Base-by-base conservation (phyloP, 345 rosid genomes). In the Trapa incisa region DNA sequence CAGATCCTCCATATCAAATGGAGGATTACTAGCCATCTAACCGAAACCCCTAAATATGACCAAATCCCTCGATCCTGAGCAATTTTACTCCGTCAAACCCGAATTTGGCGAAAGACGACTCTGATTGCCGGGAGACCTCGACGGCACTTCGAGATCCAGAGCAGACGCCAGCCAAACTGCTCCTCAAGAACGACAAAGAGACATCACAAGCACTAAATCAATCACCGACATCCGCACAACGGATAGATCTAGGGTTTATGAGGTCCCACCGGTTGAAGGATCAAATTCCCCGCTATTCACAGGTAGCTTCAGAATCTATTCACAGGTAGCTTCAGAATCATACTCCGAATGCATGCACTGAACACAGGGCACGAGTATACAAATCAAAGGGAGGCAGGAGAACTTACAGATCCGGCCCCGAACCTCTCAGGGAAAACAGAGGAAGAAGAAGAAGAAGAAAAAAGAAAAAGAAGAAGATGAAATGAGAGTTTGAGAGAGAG, bases 1-100 rank as follows among this genome's bases (percentile, higher is more conserved):
- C 82, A 87, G 93, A 89, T 95, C 99, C 85, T 91, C 99, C 89
- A 89, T 65, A 78, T 74, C 81, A 50, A 84, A 83, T 68, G 93
- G 85, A 86, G 90, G 78, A 84, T 70, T 84, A 29, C 89, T 82
- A 79, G 90, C 96, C 99, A 94, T 94, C 68, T 74, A 67, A 75
- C 33, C 75, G 42, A 61, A 63, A 42, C 71, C 64, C 64, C 68
- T 64, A 73, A 67, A 33, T 22, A 53, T 54, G 56, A 35, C 37
- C 67, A 58, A 58, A 47, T 47, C 67, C 69, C 68, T 36, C 61
- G 71, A 65, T 68, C 74, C 42, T 45, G 64, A 47, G 65, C 75
- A 75, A 67, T 77, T 47, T 70, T 71, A 64, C 45, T 58, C 68
- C 1, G 66, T 66, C 72, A 45, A 54, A 6, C 66, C 66, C 43